Evolutionary conservation across 306 rosid genomes (phyloP).

Genomic region (Oemleria cerasiformis): DNA sequence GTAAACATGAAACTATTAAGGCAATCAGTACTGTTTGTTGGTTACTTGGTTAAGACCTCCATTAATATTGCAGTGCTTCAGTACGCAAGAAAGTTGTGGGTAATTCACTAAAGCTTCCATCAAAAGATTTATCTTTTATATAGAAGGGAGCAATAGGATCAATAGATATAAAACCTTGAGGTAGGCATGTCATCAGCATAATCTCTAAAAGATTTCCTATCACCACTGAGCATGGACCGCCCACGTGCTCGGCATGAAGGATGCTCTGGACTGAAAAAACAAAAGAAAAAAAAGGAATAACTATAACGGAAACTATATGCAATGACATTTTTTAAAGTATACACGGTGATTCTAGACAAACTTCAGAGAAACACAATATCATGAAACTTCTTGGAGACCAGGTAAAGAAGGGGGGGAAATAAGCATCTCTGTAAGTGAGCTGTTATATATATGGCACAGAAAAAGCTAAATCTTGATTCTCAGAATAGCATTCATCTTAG

Average conservation of each 20-base stretch:
- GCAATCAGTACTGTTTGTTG: neutral
- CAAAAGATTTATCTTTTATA: neutral
- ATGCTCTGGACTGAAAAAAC: constrained; percentile 91
- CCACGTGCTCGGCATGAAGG: constrained; percentile 87
- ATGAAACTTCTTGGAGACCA: constrained; percentile 8
- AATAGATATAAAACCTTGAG: constrained; percentile 66
- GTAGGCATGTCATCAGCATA: constrained; percentile 81
- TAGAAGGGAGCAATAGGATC: constrained; percentile 14
- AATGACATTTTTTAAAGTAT: constrained; percentile 14
- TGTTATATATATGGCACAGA: neutral
- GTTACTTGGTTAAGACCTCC: neutral
- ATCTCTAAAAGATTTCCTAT: constrained; percentile 71
- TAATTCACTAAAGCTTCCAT: neutral
- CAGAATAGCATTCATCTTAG: neutral
- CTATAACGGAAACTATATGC: constrained; percentile 6
- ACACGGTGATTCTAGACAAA: constrained; percentile 10
- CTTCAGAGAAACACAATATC: constrained; percentile 14
- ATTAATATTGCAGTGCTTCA: neutral
- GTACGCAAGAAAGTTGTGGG: neutral
- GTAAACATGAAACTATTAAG: neutral
- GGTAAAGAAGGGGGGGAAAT: constrained; percentile 2
- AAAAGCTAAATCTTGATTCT: neutral
- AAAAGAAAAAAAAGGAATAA: constrained; percentile 12
- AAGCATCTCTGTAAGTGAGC: neutral
- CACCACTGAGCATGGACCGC: constrained; percentile 96